Evolutionary conservation across 306 rosid species (phyloP), one percentile per base, ranked within the genome.

Genomic region (Erythrophleum fordii): DNA sequence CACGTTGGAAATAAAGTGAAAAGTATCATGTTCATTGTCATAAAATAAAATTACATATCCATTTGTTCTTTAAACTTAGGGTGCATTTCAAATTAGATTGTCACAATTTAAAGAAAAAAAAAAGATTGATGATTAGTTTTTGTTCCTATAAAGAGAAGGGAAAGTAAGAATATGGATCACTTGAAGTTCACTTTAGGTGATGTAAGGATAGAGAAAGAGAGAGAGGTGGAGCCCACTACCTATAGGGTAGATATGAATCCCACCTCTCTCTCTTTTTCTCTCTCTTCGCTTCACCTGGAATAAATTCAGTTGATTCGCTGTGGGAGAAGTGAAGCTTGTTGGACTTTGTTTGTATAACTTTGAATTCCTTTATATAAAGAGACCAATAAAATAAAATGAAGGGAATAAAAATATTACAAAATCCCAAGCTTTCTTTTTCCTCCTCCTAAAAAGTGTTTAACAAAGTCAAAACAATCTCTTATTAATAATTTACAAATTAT

Each of bases 321-420:
- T n/a, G n/a, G 12, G 55, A 3, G 74, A 39, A 39, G n/a, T 44
- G 64, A 53, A 11, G 41, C 7, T 44, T 28, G 11, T 6, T 31
- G 25, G 49, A 13, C n/a, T 16, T 64, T 16, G 12, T 58, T 65
- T 25, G 11, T 25, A 72, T 17, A 44, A 62, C n/a, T 48, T 35
- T 48, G 74, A 48, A 51, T 37, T 73, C 61, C 80, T 81, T 81
- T 81, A 1, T 52, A 39, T 39, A 65, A 73, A 73, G 75, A 39
- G 26, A 20, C 20, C 29, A 49, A 25, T 51, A 23, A 28, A 64
- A 14, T 23, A 72, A 80, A 80, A 56, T 9, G 25, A 39, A 45
- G 72, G 41, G n/a, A 46, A 10, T 14, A 31, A 16, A 20, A n/a
- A 1, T 2, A 44, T 78, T 67, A 42, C 4, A n/a, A 29, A 58